phyloP scores from a whole-genome alignment of 768 basidiomycete species.

The Podaxis carcinomalis region DNA sequence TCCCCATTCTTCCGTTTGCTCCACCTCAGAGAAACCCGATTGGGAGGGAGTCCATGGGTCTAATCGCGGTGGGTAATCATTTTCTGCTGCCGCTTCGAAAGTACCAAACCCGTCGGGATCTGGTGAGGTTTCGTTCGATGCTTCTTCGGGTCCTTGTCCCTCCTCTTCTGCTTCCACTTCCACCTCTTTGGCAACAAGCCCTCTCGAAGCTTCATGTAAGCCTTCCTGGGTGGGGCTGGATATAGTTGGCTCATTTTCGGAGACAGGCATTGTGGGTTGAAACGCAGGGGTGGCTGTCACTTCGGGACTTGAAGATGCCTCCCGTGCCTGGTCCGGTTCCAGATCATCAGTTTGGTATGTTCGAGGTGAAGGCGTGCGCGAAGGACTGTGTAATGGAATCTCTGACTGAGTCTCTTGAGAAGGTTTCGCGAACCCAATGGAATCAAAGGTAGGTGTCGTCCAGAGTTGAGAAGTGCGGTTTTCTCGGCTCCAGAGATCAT shows the following conservation, averaged over 20 bases:
- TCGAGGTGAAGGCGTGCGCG: not conserved
- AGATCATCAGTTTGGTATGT: not conserved
- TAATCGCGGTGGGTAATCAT: slow-evolving; percentile 14
- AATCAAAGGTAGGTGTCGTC: slow-evolving; percentile 1
- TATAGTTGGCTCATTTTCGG: not conserved
- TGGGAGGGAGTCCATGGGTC: slow-evolving; percentile 35
- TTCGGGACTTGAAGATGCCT: not conserved
- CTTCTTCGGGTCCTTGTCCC: not conserved
- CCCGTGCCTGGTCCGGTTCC: not conserved
- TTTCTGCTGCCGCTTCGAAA: slow-evolving; percentile 31
- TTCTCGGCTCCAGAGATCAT: slow-evolving; percentile 5
- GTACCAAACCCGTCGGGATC: slow-evolving; percentile 58
- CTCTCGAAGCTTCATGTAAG: not conserved
- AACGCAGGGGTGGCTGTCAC: not conserved
- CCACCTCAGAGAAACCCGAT: slow-evolving; percentile 18
- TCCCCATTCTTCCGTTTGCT: slow-evolving; percentile 32
- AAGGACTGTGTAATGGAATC: not conserved
- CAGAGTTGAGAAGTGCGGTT: slow-evolving; percentile 5
- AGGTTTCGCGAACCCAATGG: slow-evolving; percentile 9
- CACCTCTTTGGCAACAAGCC: not conserved
- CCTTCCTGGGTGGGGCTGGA: not conserved
- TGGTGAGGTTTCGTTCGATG: slow-evolving; percentile 16
- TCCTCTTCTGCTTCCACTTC: not conserved
- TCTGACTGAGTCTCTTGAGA: not conserved
- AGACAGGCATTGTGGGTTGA: not conserved